These are phyloP conservation scores for Firmiana major DNA, from an alignment of 345 rosid genomes.

Conservation along the genomic window DNA sequence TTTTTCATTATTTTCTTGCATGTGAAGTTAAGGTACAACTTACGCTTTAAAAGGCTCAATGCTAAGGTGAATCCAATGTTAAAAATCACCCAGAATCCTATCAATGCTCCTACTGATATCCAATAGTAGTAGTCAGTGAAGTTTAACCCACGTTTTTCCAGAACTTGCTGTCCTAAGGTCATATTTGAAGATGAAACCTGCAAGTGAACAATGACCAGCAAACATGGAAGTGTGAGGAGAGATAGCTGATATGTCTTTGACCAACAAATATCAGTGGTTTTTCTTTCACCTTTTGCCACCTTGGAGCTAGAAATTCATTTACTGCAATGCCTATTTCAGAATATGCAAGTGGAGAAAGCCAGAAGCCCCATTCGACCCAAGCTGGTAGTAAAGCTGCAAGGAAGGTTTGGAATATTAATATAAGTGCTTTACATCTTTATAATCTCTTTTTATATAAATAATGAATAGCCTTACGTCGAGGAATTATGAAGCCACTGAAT, in stretches of 20 bases:
- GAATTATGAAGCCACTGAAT: conserved; percentile 49
- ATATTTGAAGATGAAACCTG: conserved; percentile 35
- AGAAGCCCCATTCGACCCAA: conserved; percentile 52
- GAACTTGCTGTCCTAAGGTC: conserved; percentile 32
- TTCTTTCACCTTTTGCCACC: conserved; percentile 49
- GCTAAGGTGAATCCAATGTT: conserved; percentile 37
- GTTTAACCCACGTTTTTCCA: conserved; percentile 30
- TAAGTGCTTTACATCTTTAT: not conserved
- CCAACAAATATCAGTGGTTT: not conserved
- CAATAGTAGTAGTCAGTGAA: conserved; percentile 30
- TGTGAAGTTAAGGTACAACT: conserved; percentile 1
- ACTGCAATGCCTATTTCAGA: conserved; percentile 38
- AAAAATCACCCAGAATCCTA: conserved; percentile 41
- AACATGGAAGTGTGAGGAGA: not conserved
- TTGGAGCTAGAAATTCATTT: conserved; percentile 51
- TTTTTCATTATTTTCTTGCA: not conserved
- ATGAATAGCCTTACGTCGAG: conserved; percentile 30
- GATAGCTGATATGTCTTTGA: not conserved
- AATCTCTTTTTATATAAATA: not conserved
- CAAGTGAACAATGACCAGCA: not conserved
- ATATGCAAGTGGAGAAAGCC: conserved; percentile 50
- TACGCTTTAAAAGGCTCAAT: conserved; percentile 30
- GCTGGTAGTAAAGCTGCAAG: conserved; percentile 43
- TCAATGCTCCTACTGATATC: conserved; percentile 35
- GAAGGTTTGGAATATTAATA: not conserved